A percentile compares a stretch with the other conserved stretches of the same genome.
Conservation (phyloP, 169 alveolate genomes). For the Plasmodium gonderi region DNA sequence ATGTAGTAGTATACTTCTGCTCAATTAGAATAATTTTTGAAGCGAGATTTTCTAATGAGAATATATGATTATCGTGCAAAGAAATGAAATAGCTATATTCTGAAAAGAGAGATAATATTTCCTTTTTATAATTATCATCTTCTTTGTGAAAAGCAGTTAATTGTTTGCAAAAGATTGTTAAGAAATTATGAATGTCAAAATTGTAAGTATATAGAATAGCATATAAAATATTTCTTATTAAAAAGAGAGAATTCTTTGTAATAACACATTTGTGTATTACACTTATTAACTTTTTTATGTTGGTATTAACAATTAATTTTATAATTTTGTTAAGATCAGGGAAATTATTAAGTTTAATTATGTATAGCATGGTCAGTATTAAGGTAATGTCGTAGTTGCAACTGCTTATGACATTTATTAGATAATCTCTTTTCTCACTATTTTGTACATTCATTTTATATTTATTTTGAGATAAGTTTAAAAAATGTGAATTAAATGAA, state of each 20-base stretch:
- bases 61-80: slow-evolving; percentile 32
- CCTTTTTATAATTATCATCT: slow-evolving; percentile 69
- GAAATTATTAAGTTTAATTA: slow-evolving; percentile 35
- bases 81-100: slow-evolving; percentile 29
- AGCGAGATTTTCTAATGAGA: slow-evolving; percentile 34
- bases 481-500: slow-evolving; percentile 23
- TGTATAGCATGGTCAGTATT: slow-evolving; percentile 33
- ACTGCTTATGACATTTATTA: slow-evolving; percentile 10
- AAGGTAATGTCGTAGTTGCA: slow-evolving; percentile 60
- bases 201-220: slow-evolving; percentile 33
- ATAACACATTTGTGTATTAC: slow-evolving; percentile 46
- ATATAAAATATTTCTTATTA: slow-evolving; percentile 61
- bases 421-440: slow-evolving; percentile 6
- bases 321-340: slow-evolving; percentile 57
- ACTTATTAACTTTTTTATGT: slow-evolving; percentile 46
- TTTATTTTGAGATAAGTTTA: slow-evolving; percentile 17
- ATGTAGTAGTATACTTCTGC: slow-evolving; percentile 31
- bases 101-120: slow-evolving; percentile 52
- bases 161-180: slow-evolving; percentile 52
- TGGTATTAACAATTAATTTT: slow-evolving; percentile 33
- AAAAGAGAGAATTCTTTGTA: neutral
- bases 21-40: slow-evolving; percentile 45
- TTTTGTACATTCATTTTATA: slow-evolving; percentile 9
- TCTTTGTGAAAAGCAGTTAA: slow-evolving; percentile 22
- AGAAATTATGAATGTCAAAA: slow-evolving; percentile 24